phyloP scores from a whole-genome alignment of 2,329 filamentous ascomycete genomes.

The Penicillium janthinellum region DNA sequence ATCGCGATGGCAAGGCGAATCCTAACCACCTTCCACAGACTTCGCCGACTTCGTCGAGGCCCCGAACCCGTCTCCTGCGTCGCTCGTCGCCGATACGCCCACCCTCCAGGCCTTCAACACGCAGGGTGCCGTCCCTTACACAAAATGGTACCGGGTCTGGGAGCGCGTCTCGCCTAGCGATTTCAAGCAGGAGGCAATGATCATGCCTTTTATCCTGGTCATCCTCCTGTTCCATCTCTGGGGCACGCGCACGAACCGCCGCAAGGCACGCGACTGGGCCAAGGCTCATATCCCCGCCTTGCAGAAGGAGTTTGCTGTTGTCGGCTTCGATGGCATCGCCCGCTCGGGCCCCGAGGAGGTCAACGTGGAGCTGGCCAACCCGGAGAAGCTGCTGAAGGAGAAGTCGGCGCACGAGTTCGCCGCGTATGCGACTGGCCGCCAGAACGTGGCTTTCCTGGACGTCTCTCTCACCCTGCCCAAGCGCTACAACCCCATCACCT shows the following conservation, averaged over 20 bases:
- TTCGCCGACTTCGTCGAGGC: constrained; percentile 91
- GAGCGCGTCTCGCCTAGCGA: constrained; percentile 82
- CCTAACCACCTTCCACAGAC: constrained; percentile 56
- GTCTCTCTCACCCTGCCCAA: constrained; percentile 79
- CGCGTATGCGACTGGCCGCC: constrained; percentile 85
- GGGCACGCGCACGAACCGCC: constrained; percentile 77
- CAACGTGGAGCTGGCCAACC: constrained; percentile 46
- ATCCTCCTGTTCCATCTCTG: constrained; percentile 78
- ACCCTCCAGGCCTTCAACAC: constrained; percentile 46
- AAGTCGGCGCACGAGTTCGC: constrained; percentile 84
- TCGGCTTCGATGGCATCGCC: constrained; percentile 71
- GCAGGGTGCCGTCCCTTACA: constrained; percentile 66
- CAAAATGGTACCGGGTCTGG: constrained; percentile 96
- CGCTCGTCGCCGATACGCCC: constrained; percentile 48
- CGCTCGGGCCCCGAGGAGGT: constrained; percentile 47
- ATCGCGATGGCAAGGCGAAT: constrained; percentile 13
- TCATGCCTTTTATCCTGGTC: constrained; percentile 72
- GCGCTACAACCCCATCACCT: constrained; percentile 77
- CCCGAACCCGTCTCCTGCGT: constrained; percentile 63
- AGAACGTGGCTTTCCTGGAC: constrained; percentile 91
- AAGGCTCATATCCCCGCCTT: constrained; percentile 71
- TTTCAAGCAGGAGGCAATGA: constrained; percentile 83
- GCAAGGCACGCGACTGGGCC: constrained; percentile 79
- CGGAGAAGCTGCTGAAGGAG: constrained; percentile 72
- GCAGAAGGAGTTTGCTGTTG: constrained; percentile 78